Evolutionary conservation across 2,329 filamentous ascomycete species (phyloP).

Genomic region (Fusarium sp.): DNA sequence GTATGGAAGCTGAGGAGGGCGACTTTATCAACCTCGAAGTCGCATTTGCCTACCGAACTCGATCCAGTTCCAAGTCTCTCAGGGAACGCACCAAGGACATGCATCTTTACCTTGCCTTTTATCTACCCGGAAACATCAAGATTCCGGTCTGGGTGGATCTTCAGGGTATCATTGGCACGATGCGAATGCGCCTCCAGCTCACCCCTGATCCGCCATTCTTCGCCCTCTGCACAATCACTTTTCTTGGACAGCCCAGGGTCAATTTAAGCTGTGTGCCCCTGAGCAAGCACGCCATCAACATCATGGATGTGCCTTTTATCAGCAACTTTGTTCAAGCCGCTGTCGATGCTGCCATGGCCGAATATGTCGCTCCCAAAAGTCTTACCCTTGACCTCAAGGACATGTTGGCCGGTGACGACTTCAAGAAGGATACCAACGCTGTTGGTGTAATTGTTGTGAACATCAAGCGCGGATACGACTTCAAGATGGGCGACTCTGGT

Average conservation of each 20-base stretch:
- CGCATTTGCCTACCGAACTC: slow-evolving; percentile 78
- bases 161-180: slow-evolving; percentile 76
- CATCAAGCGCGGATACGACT: slow-evolving; percentile 75
- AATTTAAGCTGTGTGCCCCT: slow-evolving; percentile 78
- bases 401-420: slow-evolving; percentile 82
- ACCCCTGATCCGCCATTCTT: slow-evolving; percentile 83
- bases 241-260: slow-evolving; percentile 80
- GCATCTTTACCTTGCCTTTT: slow-evolving; percentile 79
- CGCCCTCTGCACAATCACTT: slow-evolving; percentile 78
- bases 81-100: slow-evolving; percentile 75
- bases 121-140: slow-evolving; percentile 67
- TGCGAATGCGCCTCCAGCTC: slow-evolving; percentile 77
- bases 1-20: slow-evolving; percentile 81
- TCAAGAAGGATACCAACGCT: slow-evolving; percentile 78
- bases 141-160: slow-evolving; percentile 81
- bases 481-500: slow-evolving; percentile 77
- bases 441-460: slow-evolving; percentile 74
- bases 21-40: slow-evolving; percentile 84
- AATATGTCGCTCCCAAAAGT: slow-evolving; percentile 82
- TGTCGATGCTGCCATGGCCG: slow-evolving; percentile 78
- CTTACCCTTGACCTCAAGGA: slow-evolving; percentile 80
- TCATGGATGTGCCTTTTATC: slow-evolving; percentile 81
- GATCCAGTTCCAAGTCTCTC: slow-evolving; percentile 70
- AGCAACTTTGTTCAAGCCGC: slow-evolving; percentile 81
- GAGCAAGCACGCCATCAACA: slow-evolving; percentile 75